phyloP scores from a whole-genome alignment of 805 yeast species.

The Wickerhamomyces bisporus region DNA sequence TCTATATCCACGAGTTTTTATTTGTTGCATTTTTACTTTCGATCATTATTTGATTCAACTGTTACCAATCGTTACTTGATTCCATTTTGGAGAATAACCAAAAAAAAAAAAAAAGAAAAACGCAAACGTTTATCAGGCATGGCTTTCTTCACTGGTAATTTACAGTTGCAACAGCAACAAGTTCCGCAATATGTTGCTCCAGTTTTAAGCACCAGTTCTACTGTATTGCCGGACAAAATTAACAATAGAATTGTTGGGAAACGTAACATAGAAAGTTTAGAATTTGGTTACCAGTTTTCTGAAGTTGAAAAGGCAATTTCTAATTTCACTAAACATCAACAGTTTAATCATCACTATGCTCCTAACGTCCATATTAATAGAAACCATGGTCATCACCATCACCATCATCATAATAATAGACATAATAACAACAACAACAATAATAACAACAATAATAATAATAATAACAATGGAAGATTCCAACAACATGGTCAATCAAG shows the following conservation, averaged over 20 bases:
- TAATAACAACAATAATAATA: neutral
- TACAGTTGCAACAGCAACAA: neutral
- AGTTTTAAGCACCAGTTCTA: neutral
- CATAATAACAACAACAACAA: slow-evolving; percentile 1
- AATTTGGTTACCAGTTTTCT: slow-evolving; percentile 22
- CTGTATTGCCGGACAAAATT: no score
- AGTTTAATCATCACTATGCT: slow-evolving; percentile 26
- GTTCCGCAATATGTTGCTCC: neutral
- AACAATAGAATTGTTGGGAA: no score
- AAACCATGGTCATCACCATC: slow-evolving; percentile 7
- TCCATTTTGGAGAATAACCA: neutral
- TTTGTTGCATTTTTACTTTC: neutral
- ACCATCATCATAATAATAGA: slow-evolving; percentile 1
- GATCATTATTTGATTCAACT: neutral
- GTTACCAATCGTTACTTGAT: neutral
- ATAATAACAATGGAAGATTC: neutral
- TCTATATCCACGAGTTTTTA: no score
- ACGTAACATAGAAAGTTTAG: slow-evolving; percentile 11
- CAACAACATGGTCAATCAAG: slow-evolving; percentile 8
- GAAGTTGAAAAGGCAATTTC: slow-evolving; percentile 27
- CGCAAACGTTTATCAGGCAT: no score
- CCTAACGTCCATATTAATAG: slow-evolving; percentile 23
- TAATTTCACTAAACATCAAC: slow-evolving; percentile 26
- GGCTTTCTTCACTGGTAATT: neutral
- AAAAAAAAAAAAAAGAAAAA: no score